Base-by-base conservation (phyloP, 1,139 yeast genomes). In the Blastobotrys serpentis region DNA sequence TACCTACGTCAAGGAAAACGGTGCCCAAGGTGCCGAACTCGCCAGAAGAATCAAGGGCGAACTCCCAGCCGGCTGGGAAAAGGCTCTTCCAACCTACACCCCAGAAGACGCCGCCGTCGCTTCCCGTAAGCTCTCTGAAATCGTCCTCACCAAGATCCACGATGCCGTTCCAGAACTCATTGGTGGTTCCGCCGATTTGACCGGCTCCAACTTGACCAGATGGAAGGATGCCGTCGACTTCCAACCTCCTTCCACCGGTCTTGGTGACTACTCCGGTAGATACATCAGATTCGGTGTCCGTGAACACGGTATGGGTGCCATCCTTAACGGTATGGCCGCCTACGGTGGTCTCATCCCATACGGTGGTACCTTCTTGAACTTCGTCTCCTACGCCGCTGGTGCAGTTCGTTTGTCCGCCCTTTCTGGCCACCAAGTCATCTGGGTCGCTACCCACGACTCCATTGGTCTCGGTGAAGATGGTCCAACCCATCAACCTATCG, bases 381-480 rank as follows among this genome's bases (percentile, higher is more conserved):
- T 92, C 65, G 98, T 94, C 56, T 89, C 98, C 7, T 92, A 92
- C 69, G 98, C 96, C 57, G 84, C 97, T 45, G 98, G 98, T 76
- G 96, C 98, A 64, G 84, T 92, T 53, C 84, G 99, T 78, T 81
- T 92, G 64, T 79, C 96, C 51, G 98, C 98, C 52, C 78, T 92
- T 56, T 87, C 97, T 53, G 92, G 92, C 64, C 92, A 84, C 72
- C 96, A 95, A 62, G 85, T 88, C 62, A 82, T 87, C 68, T 89
- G 96, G 95, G 95, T 92, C 57, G 98, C 98, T 56, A 92, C 98
- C 59, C 98, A 92, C 75, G 98, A 92, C 75, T 92, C 98, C 50
- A 92, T 92, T 67, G 98, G 98, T 75, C 81, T 92, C 62, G 98
- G 98, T 76, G 98, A 92, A 79, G 98, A 92, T 70, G 98, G 98